Evolutionary conservation across 129 eudicot genomes (phyloP), one percentile per base, ranked within the genome.

Genomic region (Pittosporum tobira): DNA sequence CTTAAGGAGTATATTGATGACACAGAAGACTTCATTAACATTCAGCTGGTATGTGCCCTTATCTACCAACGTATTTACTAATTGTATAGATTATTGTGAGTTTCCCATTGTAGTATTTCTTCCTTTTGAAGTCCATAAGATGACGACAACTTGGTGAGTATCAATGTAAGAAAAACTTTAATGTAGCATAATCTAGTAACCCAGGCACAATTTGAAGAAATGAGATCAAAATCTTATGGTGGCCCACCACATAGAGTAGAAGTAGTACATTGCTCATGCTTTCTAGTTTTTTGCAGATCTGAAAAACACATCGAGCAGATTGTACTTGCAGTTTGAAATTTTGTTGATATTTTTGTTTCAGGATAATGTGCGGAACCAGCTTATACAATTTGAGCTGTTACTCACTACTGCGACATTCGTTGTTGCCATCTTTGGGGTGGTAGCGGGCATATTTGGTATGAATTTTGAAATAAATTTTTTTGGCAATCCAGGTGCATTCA

Each of bases 391-490:
- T 62, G 96, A 93, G 79, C 63, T 93, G 73, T 23, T 93, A 52
- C 73, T 93, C 31, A 93, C 99, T 15, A 87, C 96, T 0, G 99
- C 94, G 15, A 87, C 99, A 9, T 93, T 93, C 49, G 96, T 87
- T 2, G 96, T 87, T 8, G 94, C 99, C 19, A 87, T 93, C 58
- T 87, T 87, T 61, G 99, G 96, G 15, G 96, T 93, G 76, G 99
- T 93, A 10, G 94, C 99, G 6, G 99, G 99, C 10, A 75, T 93
- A 51, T 93, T 93, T 73, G 99, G 99, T 58, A 93, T 93, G 96
- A 93, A 93, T 52, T 93, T 93, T 65, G 68, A 44, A 58, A 71
- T 87, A 28, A 71, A 84, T 0, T 56, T 93, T 55, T 87, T 93
- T 25, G 65, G 77, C 13, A 36, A 67, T 28, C 77, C 84, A 0